Conservation (phyloP, 192 early-diverging fungal genomes). For the Irineochytrium annulatum region DNA sequence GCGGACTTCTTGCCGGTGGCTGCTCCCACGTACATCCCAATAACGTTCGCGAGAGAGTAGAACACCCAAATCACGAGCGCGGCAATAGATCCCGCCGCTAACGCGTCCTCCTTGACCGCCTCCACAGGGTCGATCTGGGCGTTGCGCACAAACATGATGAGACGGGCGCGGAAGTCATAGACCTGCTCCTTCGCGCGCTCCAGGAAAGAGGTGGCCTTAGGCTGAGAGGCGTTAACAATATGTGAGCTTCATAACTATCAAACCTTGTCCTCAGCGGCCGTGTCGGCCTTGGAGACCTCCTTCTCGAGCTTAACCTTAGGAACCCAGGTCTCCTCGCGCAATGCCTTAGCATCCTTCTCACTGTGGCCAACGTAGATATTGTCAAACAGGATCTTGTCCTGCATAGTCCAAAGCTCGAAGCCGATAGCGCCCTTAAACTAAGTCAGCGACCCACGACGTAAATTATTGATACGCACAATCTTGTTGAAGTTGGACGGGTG, state of each 20-base stretch:
- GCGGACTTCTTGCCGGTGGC: not conserved
- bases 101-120: conserved; percentile 37
- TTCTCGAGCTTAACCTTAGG: conserved; percentile 74
- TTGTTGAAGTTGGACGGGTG: conserved; percentile 71
- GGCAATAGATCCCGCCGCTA: conserved; percentile 23
- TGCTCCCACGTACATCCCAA: conserved; percentile 1
- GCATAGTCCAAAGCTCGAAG: conserved; percentile 94
- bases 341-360: conserved; percentile 58
- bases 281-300: conserved; percentile 36
- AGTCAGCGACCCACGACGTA: not conserved
- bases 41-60: not conserved
- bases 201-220: not conserved
- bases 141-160: conserved; percentile 23
- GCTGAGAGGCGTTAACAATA: not conserved
- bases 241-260: not conserved
- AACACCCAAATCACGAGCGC: conserved; percentile 5
- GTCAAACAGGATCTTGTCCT: conserved; percentile 80
- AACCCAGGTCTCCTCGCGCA: conserved; percentile 74
- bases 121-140: conserved; percentile 28
- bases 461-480: conserved; percentile 45
- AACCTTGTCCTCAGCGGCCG: conserved; percentile 15
- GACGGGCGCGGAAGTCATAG: conserved; percentile 7
- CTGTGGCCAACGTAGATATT: conserved; percentile 86
- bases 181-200: not conserved
- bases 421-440: conserved; percentile 64